Evolutionary conservation across 2,329 filamentous ascomycete species (phyloP).

Genomic region (Botryotinia calthae): DNA sequence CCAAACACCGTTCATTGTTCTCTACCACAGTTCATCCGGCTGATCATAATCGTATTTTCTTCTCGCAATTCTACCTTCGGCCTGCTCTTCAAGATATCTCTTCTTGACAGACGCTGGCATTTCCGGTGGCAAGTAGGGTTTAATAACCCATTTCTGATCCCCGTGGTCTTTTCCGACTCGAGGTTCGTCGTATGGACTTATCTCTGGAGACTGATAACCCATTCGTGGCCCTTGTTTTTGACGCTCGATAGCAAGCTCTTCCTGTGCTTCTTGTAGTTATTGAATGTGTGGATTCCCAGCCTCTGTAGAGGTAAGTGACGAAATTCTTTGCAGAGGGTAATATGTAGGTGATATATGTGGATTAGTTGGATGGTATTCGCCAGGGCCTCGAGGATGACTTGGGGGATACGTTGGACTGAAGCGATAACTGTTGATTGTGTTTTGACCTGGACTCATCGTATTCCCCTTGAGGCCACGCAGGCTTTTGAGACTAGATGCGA

Average conservation of each 20-base stretch:
- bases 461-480: not conserved
- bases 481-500: not conserved
- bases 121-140: constrained; percentile 5
- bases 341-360: not conserved
- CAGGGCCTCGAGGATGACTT: not conserved
- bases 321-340: not conserved
- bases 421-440: not conserved
- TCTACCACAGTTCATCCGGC: constrained; percentile 15
- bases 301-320: constrained; percentile 9
- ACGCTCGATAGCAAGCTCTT: constrained; percentile 11
- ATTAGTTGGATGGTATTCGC: not conserved
- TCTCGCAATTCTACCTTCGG: not conserved
- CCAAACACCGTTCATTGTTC: not conserved
- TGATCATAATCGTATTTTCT: constrained; percentile 14
- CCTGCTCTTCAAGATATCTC: not conserved
- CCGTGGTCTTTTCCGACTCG: not conserved
- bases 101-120: constrained; percentile 3
- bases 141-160: constrained; percentile 12
- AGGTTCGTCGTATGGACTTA: not conserved
- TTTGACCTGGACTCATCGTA: not conserved
- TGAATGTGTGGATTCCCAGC: constrained; percentile 11
- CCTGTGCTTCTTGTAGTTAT: not conserved
- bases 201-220: not conserved
- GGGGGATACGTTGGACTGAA: not conserved
- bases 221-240: not conserved